Evolutionary conservation across 1,284 basidiomycete genomes (phyloP), one percentile per base, ranked within the genome.

Genomic region (Malassezia nana): DNA sequence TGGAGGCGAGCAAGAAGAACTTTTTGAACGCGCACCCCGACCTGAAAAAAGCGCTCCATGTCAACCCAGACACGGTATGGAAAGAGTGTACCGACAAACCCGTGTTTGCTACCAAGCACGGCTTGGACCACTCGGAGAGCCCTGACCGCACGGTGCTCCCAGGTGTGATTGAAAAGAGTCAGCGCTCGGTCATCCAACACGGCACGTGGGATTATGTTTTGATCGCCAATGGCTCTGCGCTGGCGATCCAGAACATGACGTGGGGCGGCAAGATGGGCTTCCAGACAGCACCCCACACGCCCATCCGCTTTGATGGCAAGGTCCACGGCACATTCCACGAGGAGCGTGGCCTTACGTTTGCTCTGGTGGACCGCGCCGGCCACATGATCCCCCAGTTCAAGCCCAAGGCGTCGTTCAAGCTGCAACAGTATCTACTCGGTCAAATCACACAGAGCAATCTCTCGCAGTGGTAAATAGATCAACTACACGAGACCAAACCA

Each of bases 181-280:
- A 63, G 20, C 55, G 64, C 5, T 63, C 62, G 1, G 30, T 69
- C 18, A 63, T 71, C 24, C 64, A 62, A n/a, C 67, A 71, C 45
- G 68, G 68, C 13, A 39, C 58, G 39, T 60, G 58, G 31, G 67
- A 72, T 53, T 60, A 56, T 50, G 46, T 69, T 6, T 58, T 69
- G 10, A 50, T 69, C 13, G 52, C 63, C 18, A 67, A 69, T 42
- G 69, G 69, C 9, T 58, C 57, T 0, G 43, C 60, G 1, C 62
- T 72, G 6, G 55, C 53, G 9, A 66, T 72, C 42, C 69, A 71
- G 39, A 73, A 73, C 58, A 64, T 66, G 63, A 72, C 71, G 15
- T 74, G 68, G 68, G 55, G 59, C 7, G 62, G 63, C 6, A 25
- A 49, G 24, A 68, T 66, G 57, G 72, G 72, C 24, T 72, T 74